Evolutionary conservation across 1,284 basidiomycete genomes (phyloP).

Genomic region (Trametes sp.): DNA sequence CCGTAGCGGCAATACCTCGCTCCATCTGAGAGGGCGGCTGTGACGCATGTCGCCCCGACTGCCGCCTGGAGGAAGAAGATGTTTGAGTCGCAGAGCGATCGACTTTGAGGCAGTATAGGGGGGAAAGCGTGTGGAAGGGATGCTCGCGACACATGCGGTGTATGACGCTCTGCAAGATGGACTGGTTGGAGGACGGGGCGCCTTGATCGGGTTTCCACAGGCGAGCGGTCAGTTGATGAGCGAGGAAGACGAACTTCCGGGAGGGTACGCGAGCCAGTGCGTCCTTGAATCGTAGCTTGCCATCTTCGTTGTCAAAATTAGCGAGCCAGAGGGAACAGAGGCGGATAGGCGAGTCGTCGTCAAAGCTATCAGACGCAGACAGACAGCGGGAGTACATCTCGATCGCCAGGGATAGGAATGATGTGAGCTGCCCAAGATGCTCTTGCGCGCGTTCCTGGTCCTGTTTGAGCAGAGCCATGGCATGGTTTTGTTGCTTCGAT

Average conservation of each 20-base stretch:
- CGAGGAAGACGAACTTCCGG: conserved; percentile 88
- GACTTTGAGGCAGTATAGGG: conserved; percentile 75
- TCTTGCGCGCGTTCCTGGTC: conserved; percentile 69
- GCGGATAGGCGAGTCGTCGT: conserved; percentile 82
- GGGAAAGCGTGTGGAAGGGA: conserved; percentile 94
- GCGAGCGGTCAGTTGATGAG: conserved; percentile 92
- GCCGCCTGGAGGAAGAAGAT: conserved; percentile 41
- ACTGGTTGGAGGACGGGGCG: conserved; percentile 58
- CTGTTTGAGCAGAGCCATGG: conserved; percentile 54
- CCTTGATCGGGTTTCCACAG: conserved; percentile 56
- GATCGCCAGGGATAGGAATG: conserved; percentile 80
- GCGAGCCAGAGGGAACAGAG: conserved; percentile 94
- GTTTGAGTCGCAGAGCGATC: conserved; percentile 26
- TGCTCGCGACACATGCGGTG: conserved; percentile 87
- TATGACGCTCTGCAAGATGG: conserved; percentile 71
- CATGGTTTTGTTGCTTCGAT: conserved; percentile 46
- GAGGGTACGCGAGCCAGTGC: conserved; percentile 79
- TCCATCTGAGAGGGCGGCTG: conserved; percentile 53
- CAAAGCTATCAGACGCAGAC: conserved; percentile 71
- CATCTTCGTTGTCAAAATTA: conserved; percentile 69
- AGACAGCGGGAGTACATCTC: conserved; percentile 87
- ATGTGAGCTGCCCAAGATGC: conserved; percentile 63
- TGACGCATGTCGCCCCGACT: conserved; percentile 51
- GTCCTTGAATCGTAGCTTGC: conserved; percentile 59
- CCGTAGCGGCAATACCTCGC: conserved; percentile 71